Evolutionary conservation across 306 rosid species (phyloP).

Genomic region (Coriaria nepalensis): DNA sequence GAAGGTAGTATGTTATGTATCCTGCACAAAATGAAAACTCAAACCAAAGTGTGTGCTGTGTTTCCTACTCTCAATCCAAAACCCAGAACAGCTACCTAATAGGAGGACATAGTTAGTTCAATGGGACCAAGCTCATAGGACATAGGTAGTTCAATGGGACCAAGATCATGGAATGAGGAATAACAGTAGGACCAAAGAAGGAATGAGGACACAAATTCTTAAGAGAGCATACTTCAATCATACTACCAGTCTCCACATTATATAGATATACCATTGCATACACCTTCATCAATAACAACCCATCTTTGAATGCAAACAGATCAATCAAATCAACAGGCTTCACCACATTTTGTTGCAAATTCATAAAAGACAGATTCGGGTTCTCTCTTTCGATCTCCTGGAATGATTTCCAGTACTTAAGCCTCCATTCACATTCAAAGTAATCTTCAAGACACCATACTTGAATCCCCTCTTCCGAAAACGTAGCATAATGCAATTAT

Average conservation of each 20-base stretch:
- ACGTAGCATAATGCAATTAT: slow-evolving; percentile 29
- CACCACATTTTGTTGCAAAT: slow-evolving; percentile 21
- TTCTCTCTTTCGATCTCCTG: slow-evolving; percentile 30
- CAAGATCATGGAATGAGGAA: slow-evolving; percentile 40
- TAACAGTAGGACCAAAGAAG: slow-evolving; percentile 21
- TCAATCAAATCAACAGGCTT: slow-evolving; percentile 17
- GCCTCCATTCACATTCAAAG: slow-evolving; percentile 36
- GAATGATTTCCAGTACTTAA: slow-evolving; percentile 21
- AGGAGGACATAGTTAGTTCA: no score
- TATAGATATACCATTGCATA: slow-evolving; percentile 19
- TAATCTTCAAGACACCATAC: slow-evolving; percentile 50
- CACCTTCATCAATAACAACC: slow-evolving; percentile 33
- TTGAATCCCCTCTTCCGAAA: slow-evolving; percentile 43
- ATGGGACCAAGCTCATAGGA: no score
- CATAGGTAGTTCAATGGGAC: slow-evolving; percentile 30
- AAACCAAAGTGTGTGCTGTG: no score
- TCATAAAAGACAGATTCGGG: slow-evolving; percentile 17
- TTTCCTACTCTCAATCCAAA: no score
- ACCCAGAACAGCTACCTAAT: no score
- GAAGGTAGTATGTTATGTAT: no score
- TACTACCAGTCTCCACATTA: slow-evolving; percentile 18
- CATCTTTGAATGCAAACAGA: slow-evolving; percentile 41
- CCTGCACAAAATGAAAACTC: no score
- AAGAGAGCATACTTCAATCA: slow-evolving; percentile 21
- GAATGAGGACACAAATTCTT: slow-evolving; percentile 23